phyloP scores from a whole-genome alignment of 768 basidiomycete genomes.

The Hygrocybe punicea region DNA sequence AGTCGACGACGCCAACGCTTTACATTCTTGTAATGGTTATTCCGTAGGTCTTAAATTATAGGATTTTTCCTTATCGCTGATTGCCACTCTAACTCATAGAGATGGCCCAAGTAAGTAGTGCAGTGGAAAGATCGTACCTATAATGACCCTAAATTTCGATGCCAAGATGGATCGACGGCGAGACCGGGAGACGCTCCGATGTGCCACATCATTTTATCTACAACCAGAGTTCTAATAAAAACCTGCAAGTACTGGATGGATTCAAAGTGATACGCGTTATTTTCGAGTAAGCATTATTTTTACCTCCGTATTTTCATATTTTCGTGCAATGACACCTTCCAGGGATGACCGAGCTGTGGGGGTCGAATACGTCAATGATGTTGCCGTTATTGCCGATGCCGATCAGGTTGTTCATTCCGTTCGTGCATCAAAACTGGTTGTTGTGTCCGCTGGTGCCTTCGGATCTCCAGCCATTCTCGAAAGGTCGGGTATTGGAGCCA shows the following conservation, averaged over 20 bases:
- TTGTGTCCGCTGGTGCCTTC: constrained; percentile 52
- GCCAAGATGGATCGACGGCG: constrained; percentile 50
- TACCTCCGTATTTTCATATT: neutral
- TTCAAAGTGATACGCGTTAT: constrained; percentile 47
- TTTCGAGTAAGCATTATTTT: constrained; percentile 40
- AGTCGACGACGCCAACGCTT: constrained; percentile 47
- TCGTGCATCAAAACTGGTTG: constrained; percentile 44
- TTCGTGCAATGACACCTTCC: neutral
- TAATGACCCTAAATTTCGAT: neutral
- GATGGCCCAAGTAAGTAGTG: constrained; percentile 52
- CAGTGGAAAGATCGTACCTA: neutral
- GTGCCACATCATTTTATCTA: constrained; percentile 52
- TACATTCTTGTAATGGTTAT: constrained; percentile 7
- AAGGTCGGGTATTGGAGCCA: constrained; percentile 66
- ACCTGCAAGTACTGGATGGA: constrained; percentile 40
- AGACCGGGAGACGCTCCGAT: constrained; percentile 56
- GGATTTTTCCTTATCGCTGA: neutral
- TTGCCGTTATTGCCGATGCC: constrained; percentile 21
- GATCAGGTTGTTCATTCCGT: constrained; percentile 24
- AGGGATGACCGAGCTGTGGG: constrained; percentile 46
- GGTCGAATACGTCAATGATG: constrained; percentile 48
- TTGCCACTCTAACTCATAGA: constrained; percentile 29
- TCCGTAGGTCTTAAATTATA: neutral
- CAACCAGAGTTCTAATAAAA: constrained; percentile 42
- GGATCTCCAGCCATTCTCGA: constrained; percentile 57